phyloP scores from a whole-genome alignment of 2,329 filamentous ascomycete genomes.

The Paecilomyces fulvus region DNA sequence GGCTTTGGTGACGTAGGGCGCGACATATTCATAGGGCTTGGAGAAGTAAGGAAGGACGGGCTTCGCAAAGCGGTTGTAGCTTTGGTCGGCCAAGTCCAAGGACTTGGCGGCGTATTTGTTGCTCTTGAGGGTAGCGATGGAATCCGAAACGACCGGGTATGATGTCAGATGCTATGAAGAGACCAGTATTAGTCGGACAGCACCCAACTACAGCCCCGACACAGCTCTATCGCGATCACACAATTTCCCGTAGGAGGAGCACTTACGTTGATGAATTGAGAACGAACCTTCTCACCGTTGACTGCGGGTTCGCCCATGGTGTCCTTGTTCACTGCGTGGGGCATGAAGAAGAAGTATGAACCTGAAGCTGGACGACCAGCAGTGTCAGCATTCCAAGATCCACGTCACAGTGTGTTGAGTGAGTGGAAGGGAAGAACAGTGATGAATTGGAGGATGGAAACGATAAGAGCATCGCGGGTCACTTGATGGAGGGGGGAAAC shows the following conservation, averaged over 20 bases:
- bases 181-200: conserved; percentile 18
- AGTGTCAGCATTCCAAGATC: not conserved
- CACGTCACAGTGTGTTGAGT: not conserved
- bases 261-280: conserved; percentile 38
- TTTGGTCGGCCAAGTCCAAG: conserved; percentile 26
- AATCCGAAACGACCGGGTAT: conserved; percentile 75
- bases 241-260: conserved; percentile 6
- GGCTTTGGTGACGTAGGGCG: conserved; percentile 74
- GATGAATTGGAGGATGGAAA: not conserved
- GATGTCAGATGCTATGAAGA: conserved; percentile 63
- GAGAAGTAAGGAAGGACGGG: conserved; percentile 71
- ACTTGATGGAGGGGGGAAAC: too few relatives aligned
- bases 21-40: conserved; percentile 72
- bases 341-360: conserved; percentile 26
- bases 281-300: conserved; percentile 43
- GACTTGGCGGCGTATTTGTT: conserved; percentile 36
- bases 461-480: too few relatives aligned
- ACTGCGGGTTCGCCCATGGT: conserved; percentile 40
- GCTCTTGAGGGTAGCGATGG: conserved; percentile 67
- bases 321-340: conserved; percentile 40
- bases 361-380: not conserved
- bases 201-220: conserved; percentile 10
- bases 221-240: not conserved
- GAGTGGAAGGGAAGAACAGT: not conserved
- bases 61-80: conserved; percentile 67